These are phyloP conservation scores for Cryptosporidium andersoni DNA, from an alignment of 169 alveolate species.

Conservation along the genomic window DNA sequence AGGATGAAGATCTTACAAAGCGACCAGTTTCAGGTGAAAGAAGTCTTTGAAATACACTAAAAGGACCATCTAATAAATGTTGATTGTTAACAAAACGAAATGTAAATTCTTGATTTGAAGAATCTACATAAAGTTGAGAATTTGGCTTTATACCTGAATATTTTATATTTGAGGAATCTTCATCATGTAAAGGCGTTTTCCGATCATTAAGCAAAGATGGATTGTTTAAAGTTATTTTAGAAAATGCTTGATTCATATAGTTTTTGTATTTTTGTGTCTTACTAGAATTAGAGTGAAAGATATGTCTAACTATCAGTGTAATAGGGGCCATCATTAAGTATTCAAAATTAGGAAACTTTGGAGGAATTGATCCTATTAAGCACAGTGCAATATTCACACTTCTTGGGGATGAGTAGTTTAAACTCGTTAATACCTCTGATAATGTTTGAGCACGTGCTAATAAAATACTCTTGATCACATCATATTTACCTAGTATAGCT, in stretches of 20 bases:
- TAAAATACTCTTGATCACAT: slow-evolving; percentile 22
- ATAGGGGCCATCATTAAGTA: slow-evolving; percentile 46
- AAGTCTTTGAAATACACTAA: slow-evolving; percentile 15
- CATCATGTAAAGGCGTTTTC: neutral
- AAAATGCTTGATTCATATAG: too few relatives aligned
- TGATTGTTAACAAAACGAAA: too few relatives aligned
- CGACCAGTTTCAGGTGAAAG: slow-evolving; percentile 46
- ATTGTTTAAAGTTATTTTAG: slow-evolving; percentile 1
- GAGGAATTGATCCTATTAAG: slow-evolving; percentile 50
- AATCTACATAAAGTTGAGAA: neutral
- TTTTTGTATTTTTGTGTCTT: neutral
- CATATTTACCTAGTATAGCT: slow-evolving; percentile 53
- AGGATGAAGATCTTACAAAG: slow-evolving; percentile 32
- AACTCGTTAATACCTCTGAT: slow-evolving; percentile 54
- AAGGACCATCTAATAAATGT: slow-evolving; percentile 10
- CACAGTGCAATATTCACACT: slow-evolving; percentile 44
- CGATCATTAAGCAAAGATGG: neutral
- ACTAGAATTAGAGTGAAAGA: slow-evolving; percentile 11
- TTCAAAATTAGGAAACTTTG: slow-evolving; percentile 65
- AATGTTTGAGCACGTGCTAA: slow-evolving; percentile 55
- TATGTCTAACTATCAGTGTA: slow-evolving; percentile 37
- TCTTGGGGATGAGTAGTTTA: slow-evolving; percentile 33
- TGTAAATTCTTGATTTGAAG: neutral
- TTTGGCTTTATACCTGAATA: neutral
- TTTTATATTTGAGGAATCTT: neutral